phyloP scores from a whole-genome alignment of 2,329 filamentous ascomycete species.

The Aspergillus sp. region DNA sequence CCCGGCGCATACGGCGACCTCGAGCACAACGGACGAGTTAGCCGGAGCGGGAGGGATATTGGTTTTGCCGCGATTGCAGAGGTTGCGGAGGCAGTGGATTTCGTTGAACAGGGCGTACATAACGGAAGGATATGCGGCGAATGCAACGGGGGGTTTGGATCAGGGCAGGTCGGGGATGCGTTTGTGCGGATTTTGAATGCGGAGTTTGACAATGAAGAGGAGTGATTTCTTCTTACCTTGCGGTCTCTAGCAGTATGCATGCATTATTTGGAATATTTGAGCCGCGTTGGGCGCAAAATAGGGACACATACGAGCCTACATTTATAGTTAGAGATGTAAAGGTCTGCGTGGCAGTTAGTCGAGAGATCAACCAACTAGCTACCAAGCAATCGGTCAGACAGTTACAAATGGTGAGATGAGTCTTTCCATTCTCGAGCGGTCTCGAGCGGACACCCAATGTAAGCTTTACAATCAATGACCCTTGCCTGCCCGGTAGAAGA shows the following conservation, averaged over 20 bases:
- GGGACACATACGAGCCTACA: too few relatives aligned
- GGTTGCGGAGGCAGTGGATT: constrained; percentile 48
- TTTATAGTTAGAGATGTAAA: too few relatives aligned
- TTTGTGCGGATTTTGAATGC: constrained; percentile 49
- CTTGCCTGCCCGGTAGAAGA: too few relatives aligned
- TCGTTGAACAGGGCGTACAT: constrained; percentile 45
- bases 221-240: not conserved
- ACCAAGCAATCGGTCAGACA: not conserved
- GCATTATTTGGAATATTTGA: too few relatives aligned
- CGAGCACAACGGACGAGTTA: constrained; percentile 42
- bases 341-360: too few relatives aligned
- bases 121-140: constrained; percentile 35
- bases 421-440: not conserved
- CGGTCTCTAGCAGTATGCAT: too few relatives aligned
- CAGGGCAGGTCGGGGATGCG: constrained; percentile 41
- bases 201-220: constrained; percentile 38
- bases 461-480: too few relatives aligned
- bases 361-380: too few relatives aligned
- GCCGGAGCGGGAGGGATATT: constrained; percentile 42
- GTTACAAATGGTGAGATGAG: not conserved
- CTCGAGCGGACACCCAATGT: too few relatives aligned
- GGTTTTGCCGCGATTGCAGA: constrained; percentile 43
- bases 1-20: constrained; percentile 37
- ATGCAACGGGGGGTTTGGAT: constrained; percentile 31
- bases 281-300: not conserved